Evolutionary conservation across 176 grass and related monocot species (phyloP), one percentile per base, ranked within the genome.

Genomic region (Aegilops speltoides): DNA sequence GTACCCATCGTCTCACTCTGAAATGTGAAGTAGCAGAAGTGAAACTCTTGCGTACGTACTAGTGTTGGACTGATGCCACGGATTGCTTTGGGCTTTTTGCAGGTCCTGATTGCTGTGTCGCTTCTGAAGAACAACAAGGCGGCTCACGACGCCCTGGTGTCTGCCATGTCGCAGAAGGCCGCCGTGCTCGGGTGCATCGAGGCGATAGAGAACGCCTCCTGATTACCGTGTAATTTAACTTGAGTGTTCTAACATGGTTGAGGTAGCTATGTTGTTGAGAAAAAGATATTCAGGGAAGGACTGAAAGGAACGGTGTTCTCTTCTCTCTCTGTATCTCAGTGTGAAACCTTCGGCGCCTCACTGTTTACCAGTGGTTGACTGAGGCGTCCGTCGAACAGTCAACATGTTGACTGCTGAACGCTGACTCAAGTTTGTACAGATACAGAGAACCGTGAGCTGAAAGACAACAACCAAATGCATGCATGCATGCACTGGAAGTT

Each of bases 61-160:
- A 38, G 7, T 43, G 4, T 8, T 45, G 41, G 41, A 10, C 3
- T 43, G 41, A 46, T 46, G 43, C 43, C 8, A 38, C 45, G 1
- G 56, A 54, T 61, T 16, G 10, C 52, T 56, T 86, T 80, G 84
- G n/a, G 12, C 8, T 38, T 38, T 79, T 43, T 73, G 46, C 76
- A 95, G 93, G 96, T 95, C 20, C 74, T 96, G 50, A 91, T 98
- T 79, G 82, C 96, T 26, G 93, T 71, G 12, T 90, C 96, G 43
- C 93, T 98, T 77, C 67, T 98, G 82, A 98, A 98, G 83, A 98
- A 95, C 84, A 98, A 98, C 77, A 91, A 70, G 67, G 78, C 34
- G 17, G 86, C 88, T 33, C 91, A 98, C 68, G 92, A 98, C 52
- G 90, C 93, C 20, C 90, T 98, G 4, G 85, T 96, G 71, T 89